phyloP scores from a whole-genome alignment of 805 yeast genomes.

The Wickerhamiella allomyrinae region DNA sequence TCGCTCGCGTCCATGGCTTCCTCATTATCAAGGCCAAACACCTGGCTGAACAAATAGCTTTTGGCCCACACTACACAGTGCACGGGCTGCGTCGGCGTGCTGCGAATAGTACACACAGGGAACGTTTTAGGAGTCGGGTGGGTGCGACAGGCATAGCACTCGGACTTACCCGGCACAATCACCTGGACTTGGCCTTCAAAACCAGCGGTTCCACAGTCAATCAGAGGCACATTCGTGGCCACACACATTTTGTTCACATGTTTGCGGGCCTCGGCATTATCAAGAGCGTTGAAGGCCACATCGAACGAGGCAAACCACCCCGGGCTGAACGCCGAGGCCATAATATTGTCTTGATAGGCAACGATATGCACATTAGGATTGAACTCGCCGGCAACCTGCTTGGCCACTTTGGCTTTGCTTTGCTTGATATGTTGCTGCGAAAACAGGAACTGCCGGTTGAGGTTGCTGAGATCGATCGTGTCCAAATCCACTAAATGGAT shows the following conservation, averaged over 20 bases:
- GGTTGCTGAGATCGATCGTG: conserved; percentile 81
- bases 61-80: conserved; percentile 98
- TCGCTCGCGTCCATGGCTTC: conserved; percentile 51
- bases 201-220: conserved; percentile 95
- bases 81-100: conserved; percentile 91
- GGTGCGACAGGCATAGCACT: conserved; percentile 85
- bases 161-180: conserved; percentile 64
- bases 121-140: conserved; percentile 80
- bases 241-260: conserved; percentile 77
- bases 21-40: conserved; percentile 46
- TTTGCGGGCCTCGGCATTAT: conserved; percentile 81
- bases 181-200: conserved; percentile 90
- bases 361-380: conserved; percentile 50
- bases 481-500: conserved; percentile 57
- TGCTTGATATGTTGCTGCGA: conserved; percentile 80
- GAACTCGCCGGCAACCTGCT: conserved; percentile 63
- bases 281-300: conserved; percentile 81
- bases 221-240: conserved; percentile 55
- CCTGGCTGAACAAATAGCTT: conserved; percentile 67
- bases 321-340: conserved; percentile 63
- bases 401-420: conserved; percentile 76
- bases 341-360: conserved; percentile 79
- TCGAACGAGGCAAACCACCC: conserved; percentile 67
- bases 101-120: conserved; percentile 93
- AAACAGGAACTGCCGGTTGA: conserved; percentile 86